Base-by-base conservation (phyloP, 2,329 filamentous ascomycete genomes). In the Alternaria sp. region DNA sequence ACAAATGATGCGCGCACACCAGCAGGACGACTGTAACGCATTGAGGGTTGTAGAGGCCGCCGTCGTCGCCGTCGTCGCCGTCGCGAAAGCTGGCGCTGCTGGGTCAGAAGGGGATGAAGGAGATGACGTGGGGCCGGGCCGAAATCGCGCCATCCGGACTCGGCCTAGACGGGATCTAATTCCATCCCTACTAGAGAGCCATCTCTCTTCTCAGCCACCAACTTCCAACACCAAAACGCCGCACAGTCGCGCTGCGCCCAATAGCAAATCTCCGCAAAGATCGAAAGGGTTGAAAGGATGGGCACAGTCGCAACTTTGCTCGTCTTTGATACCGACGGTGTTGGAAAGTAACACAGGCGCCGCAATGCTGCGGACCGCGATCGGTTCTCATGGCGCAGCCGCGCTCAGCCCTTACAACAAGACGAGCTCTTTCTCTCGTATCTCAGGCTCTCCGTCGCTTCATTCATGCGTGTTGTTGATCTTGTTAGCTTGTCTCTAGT, bases 161-260 rank as follows among this genome's bases (percentile, higher is more conserved):
- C 32, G 40, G 52, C 32, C 36, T 64, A 66, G 61, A 47, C 51
- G 52, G 30, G 26, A 43, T 66, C 66, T 68, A 68, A 66, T 50
- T 66, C 19, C 10, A 30, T 65, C 57, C 43, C 32, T 36, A 36
- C 32, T 36, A n/a, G 32, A 36, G 1, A 1, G 15, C 19, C 21
- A 25, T 65, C 57, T 32, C 57, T 28, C 57, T 21, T 36, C 62
- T 66, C 55, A 62, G 66, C 61, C 66, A 66, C 66, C 58, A 51
- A 52, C 55, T 55, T 47, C 25, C 21, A 26, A 54, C 43, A 50
- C 46, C 43, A 54, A 26, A 43, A 55, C 57, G 47, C 44, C 43
- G 46, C 52, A 47, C 17, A n/a, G 28, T 9, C 11, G 36, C 25
- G 4, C 12, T n/a, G 6, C 32, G 43, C 7, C 62, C 59, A 58